Evolutionary conservation across 2,329 filamentous ascomycete species (phyloP).

Genomic region (Penicillium freii): DNA sequence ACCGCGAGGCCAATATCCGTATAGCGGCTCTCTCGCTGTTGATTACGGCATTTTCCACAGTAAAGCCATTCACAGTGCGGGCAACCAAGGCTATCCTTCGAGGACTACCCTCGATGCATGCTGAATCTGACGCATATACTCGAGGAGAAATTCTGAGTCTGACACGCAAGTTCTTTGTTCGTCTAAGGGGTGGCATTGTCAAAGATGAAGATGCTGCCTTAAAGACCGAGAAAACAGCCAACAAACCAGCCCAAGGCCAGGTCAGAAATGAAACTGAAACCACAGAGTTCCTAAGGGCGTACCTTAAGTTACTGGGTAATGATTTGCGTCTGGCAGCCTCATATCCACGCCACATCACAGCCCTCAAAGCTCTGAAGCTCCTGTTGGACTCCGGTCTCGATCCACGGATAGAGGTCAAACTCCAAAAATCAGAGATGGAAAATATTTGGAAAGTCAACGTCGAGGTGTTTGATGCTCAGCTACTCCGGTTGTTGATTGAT

Average conservation of each 20-base stretch:
- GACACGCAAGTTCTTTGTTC: slow-evolving; percentile 72
- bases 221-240: slow-evolving; percentile 9
- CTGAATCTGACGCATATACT: slow-evolving; percentile 82
- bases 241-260: slow-evolving; percentile 26
- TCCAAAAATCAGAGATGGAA: slow-evolving; percentile 51
- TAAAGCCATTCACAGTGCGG: slow-evolving; percentile 65
- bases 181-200: slow-evolving; percentile 65
- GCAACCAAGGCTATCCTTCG: slow-evolving; percentile 62
- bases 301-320: slow-evolving; percentile 65
- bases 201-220: slow-evolving; percentile 31
- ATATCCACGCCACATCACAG: slow-evolving; percentile 84
- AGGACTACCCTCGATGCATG: slow-evolving; percentile 69
- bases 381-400: slow-evolving; percentile 71
- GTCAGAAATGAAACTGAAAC: slow-evolving; percentile 53
- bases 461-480: slow-evolving; percentile 40
- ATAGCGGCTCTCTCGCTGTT: slow-evolving; percentile 80
- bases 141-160: slow-evolving; percentile 76
- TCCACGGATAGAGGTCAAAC: slow-evolving; percentile 39
- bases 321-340: slow-evolving; percentile 80
- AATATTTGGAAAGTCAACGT: slow-evolving; percentile 53
- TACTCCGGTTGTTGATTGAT: slow-evolving; percentile 65
- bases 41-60: slow-evolving; percentile 70
- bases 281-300: slow-evolving; percentile 67
- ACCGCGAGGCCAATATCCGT: slow-evolving; percentile 63
- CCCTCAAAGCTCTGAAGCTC: slow-evolving; percentile 67